These are phyloP conservation scores for Lasiodiplodia sp. DNA, from an alignment of 2,329 filamentous ascomycete species.

Conservation along the genomic window DNA sequence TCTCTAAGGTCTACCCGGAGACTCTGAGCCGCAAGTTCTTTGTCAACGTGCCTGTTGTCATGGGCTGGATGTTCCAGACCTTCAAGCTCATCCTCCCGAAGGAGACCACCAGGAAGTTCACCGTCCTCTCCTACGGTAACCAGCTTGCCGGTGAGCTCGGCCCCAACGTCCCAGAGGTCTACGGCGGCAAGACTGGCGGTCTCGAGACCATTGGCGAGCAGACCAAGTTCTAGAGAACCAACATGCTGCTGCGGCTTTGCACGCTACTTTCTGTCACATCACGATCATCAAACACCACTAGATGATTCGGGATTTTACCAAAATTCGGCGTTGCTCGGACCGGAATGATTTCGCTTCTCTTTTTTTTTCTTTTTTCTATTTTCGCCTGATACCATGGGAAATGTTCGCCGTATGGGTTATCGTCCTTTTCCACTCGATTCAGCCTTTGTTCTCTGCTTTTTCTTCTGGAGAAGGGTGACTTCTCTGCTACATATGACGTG, in stretches of 20 bases:
- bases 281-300: background rate
- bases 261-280: background rate
- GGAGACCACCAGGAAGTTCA: conserved; percentile 59
- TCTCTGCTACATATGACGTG: background rate
- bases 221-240: conserved; percentile 2
- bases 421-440: background rate
- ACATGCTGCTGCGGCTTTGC: background rate
- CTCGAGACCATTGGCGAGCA: conserved; percentile 52
- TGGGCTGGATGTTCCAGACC: conserved; percentile 74
- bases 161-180: conserved; percentile 72
- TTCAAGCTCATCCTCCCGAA: conserved; percentile 56
- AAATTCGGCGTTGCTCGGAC: background rate
- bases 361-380: background rate
- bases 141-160: conserved; percentile 72
- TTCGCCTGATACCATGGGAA: conserved; percentile 19
- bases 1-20: conserved; percentile 86
- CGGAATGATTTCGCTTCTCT: background rate
- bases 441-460: background rate
- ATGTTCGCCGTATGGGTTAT: background rate
- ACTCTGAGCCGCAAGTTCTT: conserved; percentile 92
- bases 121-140: conserved; percentile 63
- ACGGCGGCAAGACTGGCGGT: conserved; percentile 75
- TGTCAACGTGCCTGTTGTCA: conserved; percentile 88
- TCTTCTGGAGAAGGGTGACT: background rate
- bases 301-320: background rate